phyloP scores from a whole-genome alignment of 768 basidiomycete genomes.

The Hirschioporus abietinus region DNA sequence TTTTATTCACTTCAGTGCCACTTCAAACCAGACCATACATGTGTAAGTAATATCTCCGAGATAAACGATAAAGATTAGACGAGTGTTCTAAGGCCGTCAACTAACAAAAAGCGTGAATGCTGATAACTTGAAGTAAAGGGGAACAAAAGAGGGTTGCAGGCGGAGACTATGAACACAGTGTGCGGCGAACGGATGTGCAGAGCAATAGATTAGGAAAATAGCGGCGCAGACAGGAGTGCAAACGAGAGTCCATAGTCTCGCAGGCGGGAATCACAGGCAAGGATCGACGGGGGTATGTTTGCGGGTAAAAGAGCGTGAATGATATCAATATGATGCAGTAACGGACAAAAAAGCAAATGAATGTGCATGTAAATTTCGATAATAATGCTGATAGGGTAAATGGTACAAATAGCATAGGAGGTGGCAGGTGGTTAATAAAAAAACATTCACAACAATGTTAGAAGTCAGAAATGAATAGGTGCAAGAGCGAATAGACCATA shows the following conservation, averaged over 20 bases:
- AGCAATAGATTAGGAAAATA: neutral
- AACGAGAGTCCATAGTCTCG: constrained; percentile 1
- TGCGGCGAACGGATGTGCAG: neutral
- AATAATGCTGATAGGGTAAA: constrained; percentile 1
- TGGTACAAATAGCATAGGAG: neutral
- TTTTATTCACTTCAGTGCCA: neutral
- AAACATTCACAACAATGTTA: neutral
- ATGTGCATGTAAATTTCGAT: neutral
- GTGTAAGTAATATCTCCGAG: neutral
- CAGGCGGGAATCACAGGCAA: neutral
- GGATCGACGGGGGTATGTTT: neutral
- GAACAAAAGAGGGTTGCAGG: neutral
- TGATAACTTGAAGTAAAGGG: neutral
- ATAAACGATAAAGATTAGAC: neutral
- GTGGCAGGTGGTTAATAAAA: neutral
- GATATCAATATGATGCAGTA: neutral
- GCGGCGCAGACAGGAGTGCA: neutral
- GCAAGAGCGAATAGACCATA: neutral
- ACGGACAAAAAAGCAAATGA: neutral
- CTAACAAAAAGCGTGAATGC: neutral
- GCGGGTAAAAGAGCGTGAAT: neutral
- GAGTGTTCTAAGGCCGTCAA: neutral
- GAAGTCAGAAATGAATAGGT: neutral
- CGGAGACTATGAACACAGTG: neutral
- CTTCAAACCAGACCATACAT: neutral